phyloP scores from a whole-genome alignment of 257 asterid species.

The Fraxinus quadrangulata region DNA sequence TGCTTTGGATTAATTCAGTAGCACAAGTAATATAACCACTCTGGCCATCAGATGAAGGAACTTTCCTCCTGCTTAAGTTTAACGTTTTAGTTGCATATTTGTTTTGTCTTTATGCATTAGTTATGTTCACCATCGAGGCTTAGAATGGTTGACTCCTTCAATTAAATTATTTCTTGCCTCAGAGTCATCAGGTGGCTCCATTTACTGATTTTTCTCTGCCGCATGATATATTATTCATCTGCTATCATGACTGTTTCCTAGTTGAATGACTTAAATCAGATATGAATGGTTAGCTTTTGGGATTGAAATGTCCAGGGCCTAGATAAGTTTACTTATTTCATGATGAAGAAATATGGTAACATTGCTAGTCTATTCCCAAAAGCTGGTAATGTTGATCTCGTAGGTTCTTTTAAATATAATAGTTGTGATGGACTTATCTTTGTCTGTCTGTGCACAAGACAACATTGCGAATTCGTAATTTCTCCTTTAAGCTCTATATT shows the following conservation, averaged over 20 bases:
- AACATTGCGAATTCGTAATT: neutral
- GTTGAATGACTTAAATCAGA: slow-evolving; percentile 7
- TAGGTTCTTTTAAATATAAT: slow-evolving; percentile 1
- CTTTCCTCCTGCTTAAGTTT: too few species aligned
- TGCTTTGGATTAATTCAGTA: neutral
- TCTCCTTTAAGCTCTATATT: slow-evolving; percentile 12
- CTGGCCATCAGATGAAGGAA: neutral
- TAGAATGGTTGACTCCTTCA: too few species aligned
- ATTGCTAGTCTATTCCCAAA: slow-evolving; percentile 12
- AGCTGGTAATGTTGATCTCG: slow-evolving; percentile 17
- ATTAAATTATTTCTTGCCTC: neutral
- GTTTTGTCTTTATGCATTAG: too few species aligned
- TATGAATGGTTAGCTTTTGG: neutral
- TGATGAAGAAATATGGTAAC: neutral
- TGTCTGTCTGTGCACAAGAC: neutral
- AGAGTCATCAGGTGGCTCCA: neutral
- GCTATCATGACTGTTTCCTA: slow-evolving; percentile 11
- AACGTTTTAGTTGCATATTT: too few species aligned
- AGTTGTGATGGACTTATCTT: slow-evolving; percentile 19
- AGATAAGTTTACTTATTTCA: neutral
- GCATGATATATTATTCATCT: slow-evolving; percentile 7
- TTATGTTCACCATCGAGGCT: too few species aligned
- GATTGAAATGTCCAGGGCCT: slow-evolving; percentile 6
- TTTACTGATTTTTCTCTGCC: neutral
- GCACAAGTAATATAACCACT: neutral